These are phyloP conservation scores for Leucocoprinus leucothites DNA, from an alignment of 768 basidiomycete genomes.

Conservation along the genomic window DNA sequence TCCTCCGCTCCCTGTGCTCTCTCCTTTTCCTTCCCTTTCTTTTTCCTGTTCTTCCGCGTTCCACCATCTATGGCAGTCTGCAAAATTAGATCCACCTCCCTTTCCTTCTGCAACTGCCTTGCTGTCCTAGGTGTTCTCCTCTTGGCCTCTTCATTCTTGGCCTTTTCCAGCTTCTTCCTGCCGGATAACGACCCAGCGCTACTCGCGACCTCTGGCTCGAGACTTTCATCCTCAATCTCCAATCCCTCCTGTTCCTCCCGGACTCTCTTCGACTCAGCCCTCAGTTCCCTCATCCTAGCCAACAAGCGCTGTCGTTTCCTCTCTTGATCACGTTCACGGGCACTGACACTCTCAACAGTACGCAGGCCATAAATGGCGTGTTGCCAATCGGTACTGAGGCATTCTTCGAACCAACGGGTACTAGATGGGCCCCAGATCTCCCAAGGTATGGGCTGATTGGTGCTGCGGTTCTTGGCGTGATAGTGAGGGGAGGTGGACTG, in stretches of 20 bases:
- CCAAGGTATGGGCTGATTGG: conserved; percentile 34
- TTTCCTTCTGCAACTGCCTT: conserved; percentile 2
- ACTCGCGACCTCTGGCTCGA: too few species aligned
- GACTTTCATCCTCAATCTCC: neutral
- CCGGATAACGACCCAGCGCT: neutral
- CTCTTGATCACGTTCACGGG: conserved; percentile 14
- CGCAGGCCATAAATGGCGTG: conserved; percentile 50
- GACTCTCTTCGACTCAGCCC: neutral
- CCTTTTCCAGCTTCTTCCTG: neutral
- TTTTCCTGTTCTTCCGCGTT: neutral
- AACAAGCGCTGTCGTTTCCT: neutral
- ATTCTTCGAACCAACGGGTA: conserved; percentile 54
- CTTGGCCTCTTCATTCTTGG: neutral
- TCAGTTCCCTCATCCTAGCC: conserved; percentile 4
- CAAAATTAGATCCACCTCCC: neutral
- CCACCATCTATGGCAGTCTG: neutral
- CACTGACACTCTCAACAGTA: conserved; percentile 42
- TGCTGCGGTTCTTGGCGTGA: too few species aligned
- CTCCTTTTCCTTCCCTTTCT: conserved; percentile 10
- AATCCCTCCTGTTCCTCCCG: conserved; percentile 2
- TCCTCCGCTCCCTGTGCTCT: conserved; percentile 7
- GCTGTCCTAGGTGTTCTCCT: conserved; percentile 3
- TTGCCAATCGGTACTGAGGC: conserved; percentile 51
- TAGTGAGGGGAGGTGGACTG: too few species aligned
- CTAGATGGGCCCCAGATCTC: conserved; percentile 47